Base-by-base conservation (phyloP, 2,329 filamentous ascomycete species). In the Colletotrichum musae region DNA sequence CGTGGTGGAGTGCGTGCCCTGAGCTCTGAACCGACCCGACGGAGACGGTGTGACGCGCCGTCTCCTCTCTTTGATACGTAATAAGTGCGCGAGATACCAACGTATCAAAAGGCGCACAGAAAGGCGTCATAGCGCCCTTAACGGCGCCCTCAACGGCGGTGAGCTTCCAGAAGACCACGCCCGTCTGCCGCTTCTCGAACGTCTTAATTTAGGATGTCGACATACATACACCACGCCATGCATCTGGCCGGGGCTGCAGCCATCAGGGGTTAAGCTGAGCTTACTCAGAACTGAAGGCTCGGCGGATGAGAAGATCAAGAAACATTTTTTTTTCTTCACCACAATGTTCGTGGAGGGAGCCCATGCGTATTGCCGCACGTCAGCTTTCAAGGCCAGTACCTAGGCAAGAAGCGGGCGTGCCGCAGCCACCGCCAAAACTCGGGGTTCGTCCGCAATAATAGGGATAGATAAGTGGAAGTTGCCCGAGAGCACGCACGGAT, bases 111-210 rank as follows among this genome's bases (percentile, higher is more conserved):
- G 50, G 53, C 39, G 16, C 36, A 18, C 36, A 18, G 12, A 26
- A 21, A 43, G 15, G 18, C 18, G 51, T 12, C 28, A 28, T 60
- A 65, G 61, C 60, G 53, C 54, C 41, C 48, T 41, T 48, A 59
- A 58, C 66, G 54, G 61, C 66, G 54, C 54, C 41, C 48, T 41
- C 54, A 59, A 58, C 66, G 54, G 61, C 66, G 54, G 54, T 65
- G 66, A 54, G 66, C 61, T 69, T 69, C 66, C 66, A 69, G 66
- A 69, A 66, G 24, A 26, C n/a, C 18, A 18, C 57, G 58, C 43
- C 10, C 59, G 45, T 57, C 58, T 60, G 47, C 61, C 56, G 61
- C 61, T 69, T 69, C 66, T 69, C 66, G 61, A 69, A 69, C 56
- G 50, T 69, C 61, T 65, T 65, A 60, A 56, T 66, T 57, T 56